Base-by-base conservation (phyloP, 176 grass and related monocot genomes). In the Oryza brachyantha region DNA sequence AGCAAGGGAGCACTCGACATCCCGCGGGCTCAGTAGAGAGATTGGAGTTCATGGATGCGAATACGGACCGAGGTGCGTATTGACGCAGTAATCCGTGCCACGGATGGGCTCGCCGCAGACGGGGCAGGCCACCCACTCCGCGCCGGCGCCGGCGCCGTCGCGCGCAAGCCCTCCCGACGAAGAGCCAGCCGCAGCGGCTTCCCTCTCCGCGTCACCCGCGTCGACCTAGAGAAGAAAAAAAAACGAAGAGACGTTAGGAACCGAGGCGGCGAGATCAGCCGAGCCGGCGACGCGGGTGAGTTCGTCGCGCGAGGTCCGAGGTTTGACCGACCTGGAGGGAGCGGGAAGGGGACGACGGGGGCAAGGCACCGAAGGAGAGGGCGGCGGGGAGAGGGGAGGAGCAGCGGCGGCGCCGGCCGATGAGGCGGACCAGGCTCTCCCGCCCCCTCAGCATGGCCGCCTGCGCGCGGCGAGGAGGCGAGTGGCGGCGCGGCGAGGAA, bases 61-160 rank as follows among this genome's bases (percentile, higher is more conserved):
- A 36, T 39, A 73, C 86, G 35, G 19, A 95, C 96, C 96, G n/a
- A 93, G 84, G 83, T 95, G 90, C 5, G 83, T 70, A 45, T 95
- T 99, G 39, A 99, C 79, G 42, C 59, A 73, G 90, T 89, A 91
- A 58, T 89, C 90, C 1, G 81, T 89, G 43, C 88, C 90, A 6
- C 55, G 83, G 81, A 99, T 91, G 25, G 81, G 86, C 61, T 84
- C 85, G 76, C 86, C 90, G 78, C 96, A 95, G 54, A 93, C 88
- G 8, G 92, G 90, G 81, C 96, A 99, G 8, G 66, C 45, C 61
- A 99, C 90, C 88, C 69, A 77, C 57, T 85, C 96, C 61, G 31
- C 38, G 8, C 79, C 82, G 39, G 5, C 31, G 9, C 16, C 48
- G 13, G 7, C 52, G 32, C 29, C n/a, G n/a, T n/a, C n/a, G n/a